phyloP scores from a whole-genome alignment of 2,329 filamentous ascomycete genomes.

The Ceratocystis cubensis region DNA sequence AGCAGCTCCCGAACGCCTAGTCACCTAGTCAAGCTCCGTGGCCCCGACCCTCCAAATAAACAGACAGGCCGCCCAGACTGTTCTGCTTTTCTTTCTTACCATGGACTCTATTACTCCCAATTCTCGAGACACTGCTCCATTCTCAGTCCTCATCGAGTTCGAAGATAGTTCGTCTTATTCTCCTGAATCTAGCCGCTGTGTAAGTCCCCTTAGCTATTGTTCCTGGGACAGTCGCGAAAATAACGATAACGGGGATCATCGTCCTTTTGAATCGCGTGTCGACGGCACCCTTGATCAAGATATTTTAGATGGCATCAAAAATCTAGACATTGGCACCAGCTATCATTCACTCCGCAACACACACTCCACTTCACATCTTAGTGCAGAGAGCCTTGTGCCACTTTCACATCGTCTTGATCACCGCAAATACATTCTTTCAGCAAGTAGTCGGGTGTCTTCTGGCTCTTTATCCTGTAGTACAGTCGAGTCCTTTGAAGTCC shows the following conservation, averaged over 20 bases:
- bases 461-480: constrained; percentile 9
- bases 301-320: constrained; percentile 19
- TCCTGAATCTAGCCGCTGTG: constrained; percentile 19
- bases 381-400: neutral
- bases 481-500: constrained; percentile 4
- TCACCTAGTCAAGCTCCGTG: constrained; percentile 1
- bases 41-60: constrained; percentile 14
- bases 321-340: constrained; percentile 16
- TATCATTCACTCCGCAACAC: constrained; percentile 3
- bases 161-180: constrained; percentile 17
- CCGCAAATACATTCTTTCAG: constrained; percentile 10
- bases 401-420: constrained; percentile 11
- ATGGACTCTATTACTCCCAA: constrained; percentile 16
- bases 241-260: constrained; percentile 8
- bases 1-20: constrained; percentile 5
- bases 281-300: constrained; percentile 17
- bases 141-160: constrained; percentile 18
- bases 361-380: constrained; percentile 1
- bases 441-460: constrained; percentile 9
- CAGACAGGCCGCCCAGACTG: constrained; percentile 12
- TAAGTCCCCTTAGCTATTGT: constrained; percentile 18
- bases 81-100: constrained; percentile 3
- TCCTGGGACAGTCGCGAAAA: constrained; percentile 19
- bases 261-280: constrained; percentile 8
- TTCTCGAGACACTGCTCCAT: constrained; percentile 18